Evolutionary conservation across 257 asterid species (phyloP).

Genomic region (Nicotiana undulata): DNA sequence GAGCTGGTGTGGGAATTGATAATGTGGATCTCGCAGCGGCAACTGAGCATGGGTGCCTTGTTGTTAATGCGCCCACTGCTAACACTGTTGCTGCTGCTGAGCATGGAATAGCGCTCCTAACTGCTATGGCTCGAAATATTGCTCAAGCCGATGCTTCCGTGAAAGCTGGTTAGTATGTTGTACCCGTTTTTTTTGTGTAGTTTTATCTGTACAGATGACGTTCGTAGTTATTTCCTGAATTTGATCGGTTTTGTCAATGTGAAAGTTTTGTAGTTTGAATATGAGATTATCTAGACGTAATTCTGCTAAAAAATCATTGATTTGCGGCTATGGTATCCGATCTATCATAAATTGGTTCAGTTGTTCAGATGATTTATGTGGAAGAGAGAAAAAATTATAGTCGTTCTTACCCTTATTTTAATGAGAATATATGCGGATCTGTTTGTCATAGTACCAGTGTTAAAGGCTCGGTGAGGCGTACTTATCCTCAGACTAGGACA

Average conservation of each 20-base stretch:
- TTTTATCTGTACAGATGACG: neutral
- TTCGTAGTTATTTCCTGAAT: neutral
- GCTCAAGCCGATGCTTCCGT: slow-evolving; percentile 92
- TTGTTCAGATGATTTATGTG: neutral
- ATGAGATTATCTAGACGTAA: neutral
- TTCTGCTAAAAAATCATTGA: neutral
- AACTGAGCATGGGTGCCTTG: slow-evolving; percentile 84
- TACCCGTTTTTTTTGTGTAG: neutral
- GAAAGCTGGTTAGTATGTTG: slow-evolving; percentile 62
- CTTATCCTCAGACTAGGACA: neutral
- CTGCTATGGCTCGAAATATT: slow-evolving; percentile 79
- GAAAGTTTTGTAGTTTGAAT: neutral
- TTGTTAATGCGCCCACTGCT: slow-evolving; percentile 92
- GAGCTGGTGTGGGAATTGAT: slow-evolving; percentile 95
- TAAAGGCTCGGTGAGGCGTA: neutral
- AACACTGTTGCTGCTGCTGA: slow-evolving; percentile 96
- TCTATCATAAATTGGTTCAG: neutral
- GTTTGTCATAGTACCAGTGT: neutral
- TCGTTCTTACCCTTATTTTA: neutral
- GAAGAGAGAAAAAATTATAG: too few species aligned
- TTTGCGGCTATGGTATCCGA: neutral
- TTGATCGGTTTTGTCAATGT: neutral
- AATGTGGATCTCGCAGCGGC: slow-evolving; percentile 98
- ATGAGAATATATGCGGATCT: neutral
- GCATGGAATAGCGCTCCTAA: slow-evolving; percentile 78